Conservation (phyloP, 305 asterid species). For the Fraxinus albicans region DNA sequence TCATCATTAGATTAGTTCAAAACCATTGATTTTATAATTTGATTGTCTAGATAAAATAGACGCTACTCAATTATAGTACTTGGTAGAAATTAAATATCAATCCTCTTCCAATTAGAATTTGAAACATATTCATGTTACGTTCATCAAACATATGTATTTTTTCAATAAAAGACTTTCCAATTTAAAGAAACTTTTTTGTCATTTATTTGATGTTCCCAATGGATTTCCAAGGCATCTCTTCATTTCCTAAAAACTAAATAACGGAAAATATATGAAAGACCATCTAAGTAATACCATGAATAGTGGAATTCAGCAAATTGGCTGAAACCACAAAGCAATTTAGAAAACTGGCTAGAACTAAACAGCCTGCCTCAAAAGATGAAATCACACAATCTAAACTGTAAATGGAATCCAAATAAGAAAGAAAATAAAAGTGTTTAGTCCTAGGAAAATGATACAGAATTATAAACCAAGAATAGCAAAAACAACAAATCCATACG, state of each 20-base stretch:
- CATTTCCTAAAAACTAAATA: not conserved
- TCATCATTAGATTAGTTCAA: too few relatives aligned
- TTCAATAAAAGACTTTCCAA: not conserved
- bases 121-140: not conserved
- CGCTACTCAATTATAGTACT: too few relatives aligned
- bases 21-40: too few relatives aligned
- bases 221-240: slow-evolving; percentile 9
- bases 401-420: slow-evolving; percentile 1
- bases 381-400: not conserved
- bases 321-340: not conserved
- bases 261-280: not conserved
- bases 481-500: not conserved
- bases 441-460: not conserved
- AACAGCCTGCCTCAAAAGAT: not conserved
- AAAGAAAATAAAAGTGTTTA: not conserved
- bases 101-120: not conserved
- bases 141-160: not conserved
- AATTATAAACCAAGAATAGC: not conserved
- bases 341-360: not conserved
- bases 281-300: not conserved
- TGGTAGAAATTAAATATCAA: too few relatives aligned
- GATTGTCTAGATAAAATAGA: too few relatives aligned
- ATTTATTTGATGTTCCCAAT: slow-evolving; percentile 17
- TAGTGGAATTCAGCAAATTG: not conserved
- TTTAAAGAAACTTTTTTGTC: slow-evolving; percentile 5